Conservation (phyloP, 306 rosid species). For the Begonia loranthoides region DNA sequence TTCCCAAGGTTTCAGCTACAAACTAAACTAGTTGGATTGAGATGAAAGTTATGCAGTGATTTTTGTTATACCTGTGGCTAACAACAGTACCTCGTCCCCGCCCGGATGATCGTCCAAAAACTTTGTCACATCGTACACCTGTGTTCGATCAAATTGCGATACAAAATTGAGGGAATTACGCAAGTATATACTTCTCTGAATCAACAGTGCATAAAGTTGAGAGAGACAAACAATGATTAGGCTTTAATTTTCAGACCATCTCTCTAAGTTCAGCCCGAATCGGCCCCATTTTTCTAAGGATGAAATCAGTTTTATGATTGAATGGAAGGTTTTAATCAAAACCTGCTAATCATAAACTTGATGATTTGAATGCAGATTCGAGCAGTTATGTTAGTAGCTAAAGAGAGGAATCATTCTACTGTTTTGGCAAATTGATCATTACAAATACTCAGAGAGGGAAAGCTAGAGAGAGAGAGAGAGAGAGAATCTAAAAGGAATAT, state of each 20-base stretch:
- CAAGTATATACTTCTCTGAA: neutral
- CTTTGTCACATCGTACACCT: slow-evolving; percentile 84
- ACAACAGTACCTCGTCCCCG: slow-evolving; percentile 76
- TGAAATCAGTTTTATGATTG: neutral
- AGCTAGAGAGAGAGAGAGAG: no score
- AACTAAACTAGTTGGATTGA: neutral
- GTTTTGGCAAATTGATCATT: no score
- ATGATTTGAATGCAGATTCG: no score
- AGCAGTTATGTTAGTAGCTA: no score
- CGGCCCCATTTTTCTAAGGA: neutral
- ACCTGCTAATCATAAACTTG: no score
- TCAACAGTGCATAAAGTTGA: neutral
- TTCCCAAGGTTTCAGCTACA: slow-evolving; percentile 7
- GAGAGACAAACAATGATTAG: neutral
- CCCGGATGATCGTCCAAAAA: slow-evolving; percentile 99
- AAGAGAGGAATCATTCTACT: no score
- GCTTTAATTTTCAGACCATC: no score
- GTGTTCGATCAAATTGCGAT: slow-evolving; percentile 9
- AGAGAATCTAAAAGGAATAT: no score
- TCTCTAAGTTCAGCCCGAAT: no score
- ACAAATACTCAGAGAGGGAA: no score
- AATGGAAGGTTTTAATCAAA: neutral
- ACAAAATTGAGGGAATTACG: slow-evolving; percentile 6
- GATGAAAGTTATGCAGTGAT: neutral
- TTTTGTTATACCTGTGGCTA: slow-evolving; percentile 45